Base-by-base conservation (phyloP, 305 asterid genomes). In the Rubia peregrina region DNA sequence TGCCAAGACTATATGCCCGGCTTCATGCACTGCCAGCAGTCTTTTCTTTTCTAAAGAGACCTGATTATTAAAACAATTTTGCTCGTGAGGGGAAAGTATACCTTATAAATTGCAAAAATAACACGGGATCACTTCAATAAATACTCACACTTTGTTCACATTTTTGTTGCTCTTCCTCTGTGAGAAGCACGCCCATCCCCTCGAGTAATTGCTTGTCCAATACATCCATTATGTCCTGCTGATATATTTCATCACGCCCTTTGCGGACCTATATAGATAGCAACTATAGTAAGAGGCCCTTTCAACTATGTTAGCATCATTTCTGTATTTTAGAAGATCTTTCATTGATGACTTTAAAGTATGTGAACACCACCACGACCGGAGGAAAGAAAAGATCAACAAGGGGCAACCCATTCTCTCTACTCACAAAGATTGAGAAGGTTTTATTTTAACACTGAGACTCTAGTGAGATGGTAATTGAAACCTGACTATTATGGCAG, bases 161-260 rank as follows among this genome's bases (percentile, higher is more conserved):
- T 83, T 91, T 94, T 80, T 81, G 99, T 82, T 87, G 99, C 85
- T 94, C 98, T 84, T 94, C 99, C 87, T 91, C 98, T 3, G 99
- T 94, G 80, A 94, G 92, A 81, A 94, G 99, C 78, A 91, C 99
- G 38, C 99, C 98, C 99, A 94, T 91, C 51, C 99, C 99, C 85
- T 94, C 99, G 56, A 94, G 99, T 85, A 94, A 84, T 80, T 91
- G 98, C 86, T 94, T 94, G 83, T 94, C 97, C 90, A 94, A 80
- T 44, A 94, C 99, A 81, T 94, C 97, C 71, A 87, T 77, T 59
- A 94, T 86, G 83, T 94, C 99, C 77, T 91, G 89, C 81, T 94
- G 97, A 79, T 13, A 77, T 84, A 94, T 90, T 83, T 82, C 87
- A 56, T 91, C 76, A 79, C 88, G 87, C 74, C 92, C 95, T 83